A percentile compares a stretch with the other conserved stretches of the same genome.
phyloP scores from a whole-genome alignment of 768 basidiomycete genomes.

The Rhizopogon roseolus region DNA sequence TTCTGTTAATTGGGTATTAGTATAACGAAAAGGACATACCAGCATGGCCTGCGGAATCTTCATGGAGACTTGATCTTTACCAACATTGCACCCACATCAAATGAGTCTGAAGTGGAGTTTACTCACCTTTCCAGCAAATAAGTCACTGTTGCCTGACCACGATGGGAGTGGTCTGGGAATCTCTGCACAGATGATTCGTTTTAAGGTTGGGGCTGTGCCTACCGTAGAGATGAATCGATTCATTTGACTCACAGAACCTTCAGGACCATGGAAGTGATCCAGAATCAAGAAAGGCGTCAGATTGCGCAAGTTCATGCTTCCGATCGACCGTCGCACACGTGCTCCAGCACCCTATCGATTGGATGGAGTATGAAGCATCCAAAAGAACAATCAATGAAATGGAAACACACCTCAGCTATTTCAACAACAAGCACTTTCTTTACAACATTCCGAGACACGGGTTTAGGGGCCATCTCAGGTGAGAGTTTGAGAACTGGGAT shows the following conservation, averaged over 20 bases:
- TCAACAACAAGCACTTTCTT: constrained; percentile 78
- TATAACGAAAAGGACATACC: constrained; percentile 27
- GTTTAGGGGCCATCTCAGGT: constrained; percentile 23
- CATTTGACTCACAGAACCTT: constrained; percentile 55
- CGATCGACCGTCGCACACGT: constrained; percentile 82
- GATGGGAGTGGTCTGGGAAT: constrained; percentile 91
- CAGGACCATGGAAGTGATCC: constrained; percentile 70
- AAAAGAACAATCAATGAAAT: background rate
- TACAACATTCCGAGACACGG: constrained; percentile 61
- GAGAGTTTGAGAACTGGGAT: background rate
- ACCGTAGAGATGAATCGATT: background rate
- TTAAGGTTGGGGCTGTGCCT: background rate
- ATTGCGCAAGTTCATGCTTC: constrained; percentile 66
- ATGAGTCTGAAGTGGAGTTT: background rate
- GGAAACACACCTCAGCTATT: constrained; percentile 51
- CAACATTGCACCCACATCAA: background rate
- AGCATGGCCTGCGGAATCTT: constrained; percentile 87
- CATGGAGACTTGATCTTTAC: constrained; percentile 67
- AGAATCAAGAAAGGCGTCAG: constrained; percentile 90
- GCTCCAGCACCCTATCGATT: constrained; percentile 67
- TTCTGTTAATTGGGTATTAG: background rate
- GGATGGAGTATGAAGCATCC: background rate
- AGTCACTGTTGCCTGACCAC: constrained; percentile 84
- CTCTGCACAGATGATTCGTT: constrained; percentile 39
- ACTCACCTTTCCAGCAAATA: constrained; percentile 82